A percentile compares a stretch with the other conserved stretches of the same genome.
phyloP scores from a whole-genome alignment of 352 stramenopile species.

The Lagenidium sp. region DNA sequence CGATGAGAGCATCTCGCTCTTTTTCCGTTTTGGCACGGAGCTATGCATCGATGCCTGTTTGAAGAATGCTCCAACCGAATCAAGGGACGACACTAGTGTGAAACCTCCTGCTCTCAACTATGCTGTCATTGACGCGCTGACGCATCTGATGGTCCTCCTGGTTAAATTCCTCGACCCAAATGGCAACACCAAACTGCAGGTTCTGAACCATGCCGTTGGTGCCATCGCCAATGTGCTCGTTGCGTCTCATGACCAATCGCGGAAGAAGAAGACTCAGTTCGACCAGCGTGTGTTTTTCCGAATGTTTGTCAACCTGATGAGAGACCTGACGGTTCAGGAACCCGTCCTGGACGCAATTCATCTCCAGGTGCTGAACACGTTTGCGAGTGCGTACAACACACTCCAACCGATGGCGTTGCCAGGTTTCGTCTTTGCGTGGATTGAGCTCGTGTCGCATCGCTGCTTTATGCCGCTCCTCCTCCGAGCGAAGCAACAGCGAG shows the following conservation, averaged over 20 bases:
- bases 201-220: slow-evolving; percentile 95
- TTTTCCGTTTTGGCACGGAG: slow-evolving; percentile 95
- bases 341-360: slow-evolving; percentile 92
- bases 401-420: slow-evolving; percentile 94
- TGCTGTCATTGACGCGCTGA: slow-evolving; percentile 94
- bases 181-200: slow-evolving; percentile 67
- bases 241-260: slow-evolving; percentile 66
- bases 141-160: slow-evolving; percentile 94
- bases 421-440: slow-evolving; percentile 98
- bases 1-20: slow-evolving; percentile 96
- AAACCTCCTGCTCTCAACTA: slow-evolving; percentile 67
- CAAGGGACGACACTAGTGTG: slow-evolving; percentile 14
- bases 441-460: slow-evolving; percentile 96
- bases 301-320: slow-evolving; percentile 96
- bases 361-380: slow-evolving; percentile 93
- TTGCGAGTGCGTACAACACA: slow-evolving; percentile 95
- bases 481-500: slow-evolving; percentile 90
- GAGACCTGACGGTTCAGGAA: slow-evolving; percentile 95
- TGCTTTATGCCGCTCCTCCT: slow-evolving; percentile 98
- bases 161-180: slow-evolving; percentile 90
- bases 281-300: slow-evolving; percentile 99
- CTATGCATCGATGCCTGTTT: slow-evolving; percentile 96
- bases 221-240: slow-evolving; percentile 93
- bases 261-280: slow-evolving; percentile 85
- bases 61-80: slow-evolving; percentile 69